Evolutionary conservation across 306 rosid species (phyloP).

Genomic region (Morella rubra): DNA sequence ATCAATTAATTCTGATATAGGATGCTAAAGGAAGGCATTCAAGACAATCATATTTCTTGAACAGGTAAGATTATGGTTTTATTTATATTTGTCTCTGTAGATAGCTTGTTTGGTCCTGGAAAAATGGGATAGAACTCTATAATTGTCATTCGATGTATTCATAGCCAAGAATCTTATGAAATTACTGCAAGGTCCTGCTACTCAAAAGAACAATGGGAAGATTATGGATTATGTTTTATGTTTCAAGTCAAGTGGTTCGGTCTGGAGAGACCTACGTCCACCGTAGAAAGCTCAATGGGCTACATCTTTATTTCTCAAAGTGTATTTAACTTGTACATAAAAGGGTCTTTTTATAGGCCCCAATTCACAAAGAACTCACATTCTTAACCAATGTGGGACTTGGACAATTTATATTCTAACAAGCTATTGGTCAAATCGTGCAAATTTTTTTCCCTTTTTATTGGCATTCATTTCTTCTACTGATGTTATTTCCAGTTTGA

Average conservation of each 20-base stretch:
- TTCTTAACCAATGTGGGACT: too few relatives aligned
- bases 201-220: neutral
- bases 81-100: neutral
- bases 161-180: neutral
- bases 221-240: neutral
- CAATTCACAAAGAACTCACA: too few relatives aligned
- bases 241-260: neutral
- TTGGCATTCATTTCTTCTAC: neutral
- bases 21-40: conserved; percentile 92
- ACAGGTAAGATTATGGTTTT: conserved; percentile 52
- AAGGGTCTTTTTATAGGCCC: too few relatives aligned
- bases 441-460: neutral
- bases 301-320: too few relatives aligned
- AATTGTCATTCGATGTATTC: neutral
- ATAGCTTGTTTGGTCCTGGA: conserved; percentile 25
- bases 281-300: too few relatives aligned
- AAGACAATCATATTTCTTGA: conserved; percentile 79
- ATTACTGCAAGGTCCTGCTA: neutral
- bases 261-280: too few relatives aligned
- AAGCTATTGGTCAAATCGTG: neutral
- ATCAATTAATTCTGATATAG: conserved; percentile 44
- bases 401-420: too few relatives aligned
- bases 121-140: neutral
- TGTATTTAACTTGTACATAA: too few relatives aligned
- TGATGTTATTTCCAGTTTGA: neutral